These are phyloP conservation scores for Penicillium sp. DNA, from an alignment of 2,329 filamentous ascomycete species.

Conservation along the genomic window DNA sequence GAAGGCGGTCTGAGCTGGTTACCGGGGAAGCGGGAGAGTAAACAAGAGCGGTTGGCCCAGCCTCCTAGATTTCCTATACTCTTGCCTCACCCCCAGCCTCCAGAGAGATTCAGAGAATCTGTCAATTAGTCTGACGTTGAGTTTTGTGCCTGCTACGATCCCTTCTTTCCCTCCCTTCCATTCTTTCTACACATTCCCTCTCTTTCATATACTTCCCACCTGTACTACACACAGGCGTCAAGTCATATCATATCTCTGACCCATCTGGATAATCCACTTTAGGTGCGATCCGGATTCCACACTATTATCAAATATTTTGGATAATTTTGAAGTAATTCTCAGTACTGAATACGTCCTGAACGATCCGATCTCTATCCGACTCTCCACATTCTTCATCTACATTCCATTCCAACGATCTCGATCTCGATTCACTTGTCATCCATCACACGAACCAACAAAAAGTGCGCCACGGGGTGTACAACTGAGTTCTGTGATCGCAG, in stretches of 20 bases:
- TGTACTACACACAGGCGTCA: conserved; percentile 16
- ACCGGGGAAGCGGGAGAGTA: conserved; percentile 39
- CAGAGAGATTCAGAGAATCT: conserved; percentile 17
- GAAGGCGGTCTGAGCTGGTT: conserved; percentile 38
- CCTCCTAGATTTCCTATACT: conserved; percentile 36
- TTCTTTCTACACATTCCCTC: conserved; percentile 32
- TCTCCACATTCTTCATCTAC: conserved; percentile 26
- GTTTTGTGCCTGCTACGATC: conserved; percentile 38
- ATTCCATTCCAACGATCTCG: conserved; percentile 30
- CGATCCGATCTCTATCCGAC: conserved; percentile 11
- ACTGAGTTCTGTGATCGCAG: conserved; percentile 7
- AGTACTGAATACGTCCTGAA: conserved; percentile 7
- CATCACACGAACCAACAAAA: not conserved
- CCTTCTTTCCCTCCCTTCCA: conserved; percentile 29
- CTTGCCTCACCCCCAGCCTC: conserved; percentile 39
- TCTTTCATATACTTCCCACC: conserved; percentile 22
- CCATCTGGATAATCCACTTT: conserved; percentile 19
- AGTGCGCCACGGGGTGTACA: conserved; percentile 2
- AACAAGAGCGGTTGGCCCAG: conserved; percentile 46
- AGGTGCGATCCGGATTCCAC: conserved; percentile 24
- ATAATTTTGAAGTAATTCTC: not conserved
- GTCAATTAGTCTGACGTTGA: conserved; percentile 22
- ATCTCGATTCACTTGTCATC: conserved; percentile 7
- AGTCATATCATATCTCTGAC: conserved; percentile 28
- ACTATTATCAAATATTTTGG: conserved; percentile 8